Evolutionary conservation across 345 rosid species (phyloP).

Genomic region (Linum tenue): DNA sequence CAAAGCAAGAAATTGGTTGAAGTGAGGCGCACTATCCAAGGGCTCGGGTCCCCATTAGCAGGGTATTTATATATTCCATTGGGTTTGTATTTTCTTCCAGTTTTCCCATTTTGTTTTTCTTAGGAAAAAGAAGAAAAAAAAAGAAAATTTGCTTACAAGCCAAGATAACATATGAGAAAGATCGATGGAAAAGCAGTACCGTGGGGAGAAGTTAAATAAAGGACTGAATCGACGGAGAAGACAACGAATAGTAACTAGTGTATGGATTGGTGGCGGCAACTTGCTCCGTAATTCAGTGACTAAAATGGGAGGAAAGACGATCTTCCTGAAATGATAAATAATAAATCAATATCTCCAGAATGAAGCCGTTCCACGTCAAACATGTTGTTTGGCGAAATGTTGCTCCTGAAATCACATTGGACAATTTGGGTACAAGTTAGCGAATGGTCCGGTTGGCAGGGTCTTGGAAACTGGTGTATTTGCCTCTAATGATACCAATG

Average conservation of each 20-base stretch:
- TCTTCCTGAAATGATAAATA: background rate
- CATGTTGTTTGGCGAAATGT: background rate
- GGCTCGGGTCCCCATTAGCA: too few species aligned
- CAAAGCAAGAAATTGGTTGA: background rate
- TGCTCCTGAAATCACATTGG: background rate
- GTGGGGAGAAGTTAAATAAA: background rate
- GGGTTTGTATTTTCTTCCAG: background rate
- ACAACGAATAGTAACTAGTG: background rate
- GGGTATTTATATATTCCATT: background rate
- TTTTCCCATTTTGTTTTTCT: too few species aligned
- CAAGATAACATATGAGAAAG: background rate
- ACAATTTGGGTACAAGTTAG: too few species aligned
- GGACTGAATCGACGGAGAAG: background rate
- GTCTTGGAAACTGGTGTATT: too few species aligned
- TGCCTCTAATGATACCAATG: too few species aligned
- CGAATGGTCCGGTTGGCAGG: too few species aligned
- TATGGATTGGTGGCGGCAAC: background rate
- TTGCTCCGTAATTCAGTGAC: background rate
- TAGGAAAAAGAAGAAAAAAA: background rate
- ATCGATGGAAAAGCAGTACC: background rate
- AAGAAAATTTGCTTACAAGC: background rate
- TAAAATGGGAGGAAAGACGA: too few species aligned
- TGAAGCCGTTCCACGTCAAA: background rate
- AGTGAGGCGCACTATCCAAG: background rate
- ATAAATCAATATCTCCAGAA: background rate